Evolutionary conservation across 352 stramenopile species (phyloP).

Genomic region (Globisporangium parvum): DNA sequence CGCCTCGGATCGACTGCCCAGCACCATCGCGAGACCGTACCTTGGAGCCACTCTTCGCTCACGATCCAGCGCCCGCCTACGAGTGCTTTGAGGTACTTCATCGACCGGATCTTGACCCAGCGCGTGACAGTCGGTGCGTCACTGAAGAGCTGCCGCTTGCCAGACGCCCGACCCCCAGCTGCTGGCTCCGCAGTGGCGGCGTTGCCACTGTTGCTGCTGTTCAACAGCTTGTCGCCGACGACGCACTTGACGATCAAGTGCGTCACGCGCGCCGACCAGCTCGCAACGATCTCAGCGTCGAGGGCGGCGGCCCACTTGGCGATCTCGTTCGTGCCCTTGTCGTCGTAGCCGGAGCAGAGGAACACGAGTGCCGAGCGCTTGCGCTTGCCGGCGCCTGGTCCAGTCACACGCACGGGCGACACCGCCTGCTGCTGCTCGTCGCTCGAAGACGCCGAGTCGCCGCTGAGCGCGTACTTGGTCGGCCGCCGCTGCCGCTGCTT

Average conservation of each 20-base stretch:
- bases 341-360: conserved; percentile 53
- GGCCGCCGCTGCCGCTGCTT: conserved; percentile 19
- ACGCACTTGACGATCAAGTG: conserved; percentile 83
- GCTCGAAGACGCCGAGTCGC: conserved; percentile 2
- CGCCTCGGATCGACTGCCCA: too few species aligned
- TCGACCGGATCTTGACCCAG: conserved; percentile 80
- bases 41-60: conserved; percentile 74
- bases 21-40: conserved; percentile 21
- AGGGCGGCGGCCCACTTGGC: conserved; percentile 34
- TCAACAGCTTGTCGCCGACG: conserved; percentile 25
- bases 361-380: conserved; percentile 40
- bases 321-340: conserved; percentile 33
- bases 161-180: conserved; percentile 1
- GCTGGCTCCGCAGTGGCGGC: conserved; percentile 17
- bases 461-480: conserved; percentile 2
- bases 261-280: conserved; percentile 60
- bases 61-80: conserved; percentile 79
- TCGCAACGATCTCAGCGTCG: conserved; percentile 36
- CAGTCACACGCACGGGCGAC: neutral
- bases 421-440: neutral
- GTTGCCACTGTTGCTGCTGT: neutral
- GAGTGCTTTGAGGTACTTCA: conserved; percentile 85
- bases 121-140: conserved; percentile 21
- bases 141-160: conserved; percentile 49
- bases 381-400: conserved; percentile 10